Evolutionary conservation across 768 basidiomycete species (phyloP), one percentile per base, ranked within the genome.

Genomic region (Rhodotorula taiwanensis): DNA sequence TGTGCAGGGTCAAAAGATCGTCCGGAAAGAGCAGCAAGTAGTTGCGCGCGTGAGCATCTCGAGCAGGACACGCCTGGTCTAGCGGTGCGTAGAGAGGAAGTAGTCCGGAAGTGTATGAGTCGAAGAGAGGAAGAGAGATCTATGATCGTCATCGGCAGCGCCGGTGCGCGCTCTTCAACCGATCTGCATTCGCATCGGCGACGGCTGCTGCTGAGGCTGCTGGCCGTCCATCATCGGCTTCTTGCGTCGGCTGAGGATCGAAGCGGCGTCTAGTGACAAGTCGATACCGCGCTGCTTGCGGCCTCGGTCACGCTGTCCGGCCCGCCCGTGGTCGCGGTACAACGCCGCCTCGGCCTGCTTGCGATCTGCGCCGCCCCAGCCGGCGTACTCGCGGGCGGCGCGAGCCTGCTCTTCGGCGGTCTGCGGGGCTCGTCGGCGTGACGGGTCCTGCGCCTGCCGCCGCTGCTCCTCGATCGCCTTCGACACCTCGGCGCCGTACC

Each of bases 181-280:
- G 48, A 60, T 55, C 34, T 41, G 52, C 60, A 67, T 67, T 23
- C 60, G 66, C 21, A 45, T 48, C 5, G 58, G n/a, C n/a, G n/a
- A n/a, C n/a, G n/a, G n/a, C n/a, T n/a, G n/a, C n/a, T n/a, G n/a
- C n/a, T n/a, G n/a, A n/a, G n/a, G 48, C 33, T 52, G 23, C 21
- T 34, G 34, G 3, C 45, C 60, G 34, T 21, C 25, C 6, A 8
- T 31, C 14, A 54, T 36, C 4, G 58, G 50, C 18, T 27, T 33
- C 60, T 78, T 77, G 55, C 78, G 65, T 65, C 77, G 58, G 14
- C 88, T 90, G 10, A 97, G 80, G 2, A 98, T 97, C 89, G 72
- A 99, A 99, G 9, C 73, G 73, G 14, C 27, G 70, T 62, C 33
- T 9, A 39, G 36, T 16, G 36, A 39, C 10, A 39, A 59, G 52